Evolutionary conservation across 2,329 filamentous ascomycete genomes (phyloP), one percentile per base, ranked within the genome.

Genomic region (Tricladium varicosporioides): DNA sequence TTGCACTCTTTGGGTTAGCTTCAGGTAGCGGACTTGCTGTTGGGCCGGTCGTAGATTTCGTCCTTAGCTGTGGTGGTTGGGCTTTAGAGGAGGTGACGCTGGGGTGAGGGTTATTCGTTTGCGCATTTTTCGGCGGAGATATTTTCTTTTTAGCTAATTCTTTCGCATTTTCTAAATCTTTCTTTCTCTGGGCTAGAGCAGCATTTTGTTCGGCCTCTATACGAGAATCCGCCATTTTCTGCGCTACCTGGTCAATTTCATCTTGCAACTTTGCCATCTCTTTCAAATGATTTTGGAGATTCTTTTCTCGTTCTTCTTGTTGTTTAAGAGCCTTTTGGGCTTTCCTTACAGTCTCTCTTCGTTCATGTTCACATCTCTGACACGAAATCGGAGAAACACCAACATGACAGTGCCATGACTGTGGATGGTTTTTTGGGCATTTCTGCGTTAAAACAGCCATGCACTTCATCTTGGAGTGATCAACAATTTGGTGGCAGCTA

Each of bases 401-500:
- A 57, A 74, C 50, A 11, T 75, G 71, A 56, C 87, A 91, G 2
- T 61, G 53, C 10, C 78, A 73, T 1, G 72, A 73, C 1, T 69
- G 65, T 8, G 72, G 75, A 63, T 91, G 87, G 0, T 75, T 73
- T 1, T 78, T 74, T 0, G 73, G 49, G 56, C 87, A 90, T 0
- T 62, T 73, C n/a, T 71, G 74, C 0, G 75, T 61, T 0, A 85
- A 54, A 5, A 77, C 65, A 1, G 61, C 61, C 27, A 15, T 64
- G 61, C 82, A 86, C 2, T 66, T 42, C 69, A 83, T 78, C 57
- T 80, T 78, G 0, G 78, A 80, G 61, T 86, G 83, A 59, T 86
- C 75, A 51, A 63, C 55, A 0, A 86, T 60, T 0, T 80, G 78
- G 69, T 92, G 89, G 56, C 89, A 92, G 5, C 76, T 75, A 0